Evolutionary conservation across 2,329 filamentous ascomycete genomes (phyloP), one percentile per base, ranked within the genome.

Genomic region (Ilyonectria sp.): DNA sequence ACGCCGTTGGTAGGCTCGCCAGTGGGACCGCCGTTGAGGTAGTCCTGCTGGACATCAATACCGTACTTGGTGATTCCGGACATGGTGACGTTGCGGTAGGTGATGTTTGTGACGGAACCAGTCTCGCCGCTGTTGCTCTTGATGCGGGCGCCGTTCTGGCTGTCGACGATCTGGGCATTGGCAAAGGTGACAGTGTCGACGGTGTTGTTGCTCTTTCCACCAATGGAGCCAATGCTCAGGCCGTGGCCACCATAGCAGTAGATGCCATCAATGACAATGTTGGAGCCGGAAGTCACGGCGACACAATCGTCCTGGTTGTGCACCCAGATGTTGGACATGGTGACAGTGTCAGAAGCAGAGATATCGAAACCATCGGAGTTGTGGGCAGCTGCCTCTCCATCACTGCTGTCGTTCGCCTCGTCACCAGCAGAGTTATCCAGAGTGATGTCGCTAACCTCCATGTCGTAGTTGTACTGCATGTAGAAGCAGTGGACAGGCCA

Each of bases 231-330:
- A 55, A 80, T 82, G 35, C 78, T 80, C 21, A 82, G 76, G 35
- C 81, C 81, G 68, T 82, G 81, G 6, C 81, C 80, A 37, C 80
- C 79, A 31, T 76, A 81, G 77, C 84, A 85, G 69, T 78, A 76
- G 26, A 80, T 76, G 59, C 77, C 78, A 62, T 76, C 80, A 74
- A 85, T 83, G 53, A 78, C 79, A 67, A 86, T 85, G 69, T 83
- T 78, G 23, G 76, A 79, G 7, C 83, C 84, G 6, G 84, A 86
- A 76, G 87, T 89, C 56, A 86, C 72, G 11, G 87, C 86, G 19
- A 89, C 80, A 71, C 87, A 89, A 73, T 89, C 87, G 69, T 90
- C 87, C 78, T 89, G 87, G 80, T 89, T 89, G 73, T 86, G 83
- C 53, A 89, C 81, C 58, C 79, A 83, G 53, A 85, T 85, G 55